Conservation (phyloP, 305 asterid genomes). For the Fraxinus sp. region DNA sequence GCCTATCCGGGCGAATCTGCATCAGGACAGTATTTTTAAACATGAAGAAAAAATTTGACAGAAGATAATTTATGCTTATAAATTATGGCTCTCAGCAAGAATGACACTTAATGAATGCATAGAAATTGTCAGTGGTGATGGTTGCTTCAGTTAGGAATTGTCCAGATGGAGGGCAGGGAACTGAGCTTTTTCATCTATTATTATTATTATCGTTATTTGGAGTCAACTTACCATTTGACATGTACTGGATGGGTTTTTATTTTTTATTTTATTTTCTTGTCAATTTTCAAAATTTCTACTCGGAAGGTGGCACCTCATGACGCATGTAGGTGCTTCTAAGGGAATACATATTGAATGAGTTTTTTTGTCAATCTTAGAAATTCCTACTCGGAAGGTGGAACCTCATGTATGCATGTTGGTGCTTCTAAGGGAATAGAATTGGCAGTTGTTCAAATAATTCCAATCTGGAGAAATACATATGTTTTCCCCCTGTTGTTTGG, state of each 20-base stretch:
- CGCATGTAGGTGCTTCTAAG: too few species aligned
- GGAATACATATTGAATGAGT: too few species aligned
- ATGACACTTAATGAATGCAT: background rate
- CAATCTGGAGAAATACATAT: background rate
- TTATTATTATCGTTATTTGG: background rate
- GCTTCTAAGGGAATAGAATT: background rate
- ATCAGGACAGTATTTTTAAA: background rate
- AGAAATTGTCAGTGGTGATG: background rate
- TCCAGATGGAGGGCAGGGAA: background rate
- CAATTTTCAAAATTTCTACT: too few species aligned
- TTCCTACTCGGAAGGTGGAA: background rate
- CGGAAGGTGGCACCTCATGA: too few species aligned
- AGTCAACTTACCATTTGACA: background rate
- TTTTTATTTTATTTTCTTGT: too few species aligned
- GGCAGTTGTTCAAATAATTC: background rate
- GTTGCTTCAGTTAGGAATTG: background rate
- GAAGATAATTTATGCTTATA: background rate
- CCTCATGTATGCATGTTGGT: background rate
- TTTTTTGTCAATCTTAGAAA: background rate
- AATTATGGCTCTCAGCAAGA: background rate
- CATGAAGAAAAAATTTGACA: background rate
- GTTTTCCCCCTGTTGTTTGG: background rate
- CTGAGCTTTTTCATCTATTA: too few species aligned
- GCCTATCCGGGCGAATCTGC: constrained; percentile 94
- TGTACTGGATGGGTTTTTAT: background rate